Percentiles rank a stretch among this genome's conserved stretches.
Evolutionary conservation across 352 stramenopile genomes (phyloP).

Genomic region (Phytophthora melonis): DNA sequence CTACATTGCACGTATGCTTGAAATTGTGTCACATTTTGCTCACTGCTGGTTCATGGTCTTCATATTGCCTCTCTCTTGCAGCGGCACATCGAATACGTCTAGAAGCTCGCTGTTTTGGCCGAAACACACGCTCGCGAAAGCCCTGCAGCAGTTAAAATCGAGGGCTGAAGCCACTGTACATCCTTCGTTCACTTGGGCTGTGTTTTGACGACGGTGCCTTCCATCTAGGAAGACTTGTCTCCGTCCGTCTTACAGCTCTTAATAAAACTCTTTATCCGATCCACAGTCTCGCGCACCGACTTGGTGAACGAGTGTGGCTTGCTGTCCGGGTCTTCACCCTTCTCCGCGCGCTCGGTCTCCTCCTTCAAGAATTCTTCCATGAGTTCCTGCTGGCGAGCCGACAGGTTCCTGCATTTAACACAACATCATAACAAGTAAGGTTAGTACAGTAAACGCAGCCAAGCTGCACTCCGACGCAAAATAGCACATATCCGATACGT

Average conservation of each 20-base stretch:
- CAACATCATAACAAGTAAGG: conserved; percentile 10
- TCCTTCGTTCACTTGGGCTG: conserved; percentile 15
- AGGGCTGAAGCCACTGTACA: conserved; percentile 25
- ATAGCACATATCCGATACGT: conserved; percentile 31
- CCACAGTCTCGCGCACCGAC: conserved; percentile 83
- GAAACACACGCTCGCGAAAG: conserved; percentile 21
- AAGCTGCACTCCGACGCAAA: not conserved
- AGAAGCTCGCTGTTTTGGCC: conserved; percentile 27
- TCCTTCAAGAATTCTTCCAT: conserved; percentile 96
- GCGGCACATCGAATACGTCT: conserved; percentile 31
- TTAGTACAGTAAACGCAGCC: not conserved
- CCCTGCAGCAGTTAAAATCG: conserved; percentile 30
- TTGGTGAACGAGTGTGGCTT: conserved; percentile 87
- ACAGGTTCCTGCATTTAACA: conserved; percentile 78
- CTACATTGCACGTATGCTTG: conserved; percentile 29
- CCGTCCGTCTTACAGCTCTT: conserved; percentile 57
- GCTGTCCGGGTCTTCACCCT: conserved; percentile 74
- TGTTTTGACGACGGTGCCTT: not conserved
- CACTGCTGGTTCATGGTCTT: conserved; percentile 19
- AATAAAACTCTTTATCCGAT: conserved; percentile 92
- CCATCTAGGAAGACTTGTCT: conserved; percentile 38
- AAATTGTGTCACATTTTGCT: conserved; percentile 22
- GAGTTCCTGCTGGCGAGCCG: conserved; percentile 94
- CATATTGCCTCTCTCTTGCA: conserved; percentile 6
- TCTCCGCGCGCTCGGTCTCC: conserved; percentile 73